Percentiles rank a stretch among this genome's conserved stretches.
These are phyloP conservation scores for Flaveria robusta DNA, from an alignment of 129 eudicot genomes.

Conservation along the genomic window DNA sequence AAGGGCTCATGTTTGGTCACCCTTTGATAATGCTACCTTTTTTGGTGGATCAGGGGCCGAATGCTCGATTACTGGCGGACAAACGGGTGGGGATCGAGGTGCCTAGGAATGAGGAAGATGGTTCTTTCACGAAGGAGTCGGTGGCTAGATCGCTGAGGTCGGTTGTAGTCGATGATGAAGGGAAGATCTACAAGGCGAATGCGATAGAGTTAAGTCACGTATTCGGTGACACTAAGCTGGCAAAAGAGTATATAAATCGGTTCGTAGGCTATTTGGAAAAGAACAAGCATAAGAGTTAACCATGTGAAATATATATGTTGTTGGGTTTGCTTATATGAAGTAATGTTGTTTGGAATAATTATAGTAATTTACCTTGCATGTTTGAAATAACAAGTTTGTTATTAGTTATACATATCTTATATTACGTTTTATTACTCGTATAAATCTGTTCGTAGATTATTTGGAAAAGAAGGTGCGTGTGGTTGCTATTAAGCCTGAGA, in stretches of 20 bases:
- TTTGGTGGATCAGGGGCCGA: slow-evolving; percentile 52
- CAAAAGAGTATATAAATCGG: slow-evolving; percentile 21
- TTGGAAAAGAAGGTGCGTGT: slow-evolving; percentile 23
- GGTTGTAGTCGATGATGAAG: slow-evolving; percentile 36
- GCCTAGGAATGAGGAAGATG: slow-evolving; percentile 48
- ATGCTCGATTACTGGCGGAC: slow-evolving; percentile 41
- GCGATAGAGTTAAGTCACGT: slow-evolving; percentile 34
- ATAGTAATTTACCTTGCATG: too few relatives aligned
- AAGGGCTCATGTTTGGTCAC: slow-evolving; percentile 48
- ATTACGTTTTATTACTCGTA: too few relatives aligned
- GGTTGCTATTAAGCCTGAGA: neutral
- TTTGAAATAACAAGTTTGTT: too few relatives aligned
- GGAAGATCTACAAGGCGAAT: slow-evolving; percentile 29
- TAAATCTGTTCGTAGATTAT: slow-evolving; percentile 24
- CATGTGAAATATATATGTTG: neutral
- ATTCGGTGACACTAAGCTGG: slow-evolving; percentile 35
- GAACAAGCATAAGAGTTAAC: neutral
- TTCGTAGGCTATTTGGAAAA: slow-evolving; percentile 32
- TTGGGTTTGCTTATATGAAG: too few relatives aligned
- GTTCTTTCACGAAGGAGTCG: slow-evolving; percentile 34
- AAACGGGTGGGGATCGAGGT: slow-evolving; percentile 47
- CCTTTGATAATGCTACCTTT: slow-evolving; percentile 56
- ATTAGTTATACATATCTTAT: too few relatives aligned
- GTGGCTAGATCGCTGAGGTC: slow-evolving; percentile 35
- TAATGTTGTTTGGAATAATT: too few relatives aligned